Conservation (phyloP, 805 yeast genomes). For the Pichia occidentalis region DNA sequence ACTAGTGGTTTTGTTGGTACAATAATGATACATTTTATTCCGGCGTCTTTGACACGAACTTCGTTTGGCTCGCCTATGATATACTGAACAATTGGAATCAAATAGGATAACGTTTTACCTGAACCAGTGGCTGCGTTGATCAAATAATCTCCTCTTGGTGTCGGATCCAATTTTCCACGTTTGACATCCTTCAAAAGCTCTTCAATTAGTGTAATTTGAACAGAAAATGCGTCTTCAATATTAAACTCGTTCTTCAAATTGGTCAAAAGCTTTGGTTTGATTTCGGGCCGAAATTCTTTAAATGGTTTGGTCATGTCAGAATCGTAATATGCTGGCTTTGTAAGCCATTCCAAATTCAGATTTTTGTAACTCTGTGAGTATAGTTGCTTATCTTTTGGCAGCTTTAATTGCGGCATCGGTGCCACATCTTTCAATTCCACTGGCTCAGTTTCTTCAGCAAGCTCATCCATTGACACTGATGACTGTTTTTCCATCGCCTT, state of each 20-base stretch:
- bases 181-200: slow-evolving; percentile 38
- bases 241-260: slow-evolving; percentile 42
- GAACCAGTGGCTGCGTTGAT: slow-evolving; percentile 96
- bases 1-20: slow-evolving; percentile 90
- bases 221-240: slow-evolving; percentile 61
- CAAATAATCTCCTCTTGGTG: slow-evolving; percentile 63
- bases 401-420: slow-evolving; percentile 81
- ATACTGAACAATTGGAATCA: slow-evolving; percentile 73
- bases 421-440: slow-evolving; percentile 40
- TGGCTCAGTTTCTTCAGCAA: slow-evolving; percentile 18
- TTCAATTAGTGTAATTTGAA: slow-evolving; percentile 65
- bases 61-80: slow-evolving; percentile 31
- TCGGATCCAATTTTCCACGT: slow-evolving; percentile 39
- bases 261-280: slow-evolving; percentile 37
- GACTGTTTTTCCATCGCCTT: slow-evolving; percentile 30
- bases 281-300: slow-evolving; percentile 34
- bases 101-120: slow-evolving; percentile 89
- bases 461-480: slow-evolving; percentile 15
- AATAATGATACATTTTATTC: slow-evolving; percentile 65
- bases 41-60: slow-evolving; percentile 33
- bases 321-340: slow-evolving; percentile 51
- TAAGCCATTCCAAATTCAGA: slow-evolving; percentile 55
- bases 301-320: slow-evolving; percentile 45
- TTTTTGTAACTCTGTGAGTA: slow-evolving; percentile 28
- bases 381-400: slow-evolving; percentile 47